Percentiles rank a stretch among this genome's conserved stretches.
Evolutionary conservation across 345 rosid genomes (phyloP).

Genomic region (Camelina neglecta): DNA sequence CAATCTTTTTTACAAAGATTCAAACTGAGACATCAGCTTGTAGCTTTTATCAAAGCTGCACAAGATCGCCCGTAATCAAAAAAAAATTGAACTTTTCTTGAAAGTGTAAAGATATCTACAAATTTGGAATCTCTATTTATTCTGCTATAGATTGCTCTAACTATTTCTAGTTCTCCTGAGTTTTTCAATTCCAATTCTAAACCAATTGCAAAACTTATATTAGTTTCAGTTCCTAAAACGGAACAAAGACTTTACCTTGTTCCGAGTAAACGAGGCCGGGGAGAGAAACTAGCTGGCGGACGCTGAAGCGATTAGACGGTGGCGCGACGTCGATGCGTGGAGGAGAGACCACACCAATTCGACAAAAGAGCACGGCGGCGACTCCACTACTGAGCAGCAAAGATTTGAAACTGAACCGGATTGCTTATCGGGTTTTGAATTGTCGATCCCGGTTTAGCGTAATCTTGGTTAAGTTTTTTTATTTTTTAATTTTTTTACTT

Average conservation of each 20-base stretch:
- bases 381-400: neutral
- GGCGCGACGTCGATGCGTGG: conserved; percentile 30
- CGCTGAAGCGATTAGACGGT: neutral
- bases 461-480: neutral
- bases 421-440: neutral
- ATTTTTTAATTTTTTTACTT: neutral
- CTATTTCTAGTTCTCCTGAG: too few species aligned
- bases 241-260: conserved; percentile 19
- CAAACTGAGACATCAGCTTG: neutral
- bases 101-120: too few species aligned
- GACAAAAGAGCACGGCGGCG: conserved; percentile 32
- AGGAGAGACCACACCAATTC: conserved; percentile 35
- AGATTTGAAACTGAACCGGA: conserved; percentile 17
- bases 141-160: too few species aligned
- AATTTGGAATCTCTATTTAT: too few species aligned
- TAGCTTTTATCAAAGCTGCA: too few species aligned
- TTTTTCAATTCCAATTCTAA: too few species aligned
- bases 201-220: too few species aligned
- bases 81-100: too few species aligned
- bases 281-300: neutral
- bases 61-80: too few species aligned
- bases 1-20: conserved; percentile 8
- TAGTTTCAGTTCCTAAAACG: conserved; percentile 7
- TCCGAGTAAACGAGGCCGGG: neutral
- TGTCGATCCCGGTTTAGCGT: neutral